Base-by-base conservation (phyloP, 1,139 yeast genomes). In the Zygosaccharomyces pseudobailii region DNA sequence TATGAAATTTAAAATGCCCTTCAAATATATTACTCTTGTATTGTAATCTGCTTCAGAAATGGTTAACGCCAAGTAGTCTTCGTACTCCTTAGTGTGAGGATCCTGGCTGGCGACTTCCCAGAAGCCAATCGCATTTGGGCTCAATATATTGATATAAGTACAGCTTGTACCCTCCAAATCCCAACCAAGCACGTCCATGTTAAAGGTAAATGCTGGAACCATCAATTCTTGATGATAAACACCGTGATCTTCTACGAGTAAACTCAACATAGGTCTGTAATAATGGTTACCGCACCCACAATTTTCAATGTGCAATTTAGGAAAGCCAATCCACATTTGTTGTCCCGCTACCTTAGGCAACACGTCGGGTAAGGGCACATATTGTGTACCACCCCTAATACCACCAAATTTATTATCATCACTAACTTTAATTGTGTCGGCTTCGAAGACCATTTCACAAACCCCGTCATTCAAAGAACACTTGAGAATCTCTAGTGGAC, bases 351-450 rank as follows among this genome's bases (percentile, higher is more conserved):
- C 71, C 21, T 71, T 50, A 8, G 65, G 52, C 38, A 66, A 59
- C 19, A 63, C 52, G 13, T 61, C 50, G 19, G 79, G 78, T 35
- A 75, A 54, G 22, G 69, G 67, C n/a, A 69, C 57, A 42, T 75
- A 65, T 47, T 75, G 76, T 0, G 80, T 70, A 6, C 80, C 82
- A 10, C 83, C 82, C 55, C 81, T 63, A 25, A 77, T 62, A 2
- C 66, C 69, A 38, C 68, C 72, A 50, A 60, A 63, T 25, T 56
- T 54, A 37, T 64, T 55, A 6, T 53, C 49, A 35, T 67, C 57
- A n/a, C 50, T 46, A n/a, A 48, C 23, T 10, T 41, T 46, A 33
- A 51, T 23, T 2, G 49, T 49, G 3, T 43, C 43, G 2, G 50
- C 53, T 30, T 55, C 51, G 28, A 55, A 57, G 5, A 55, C 50